Percentiles rank a stretch among this genome's conserved stretches.
phyloP scores from a whole-genome alignment of 108 stramenopile genomes.

The Nannochloropsis granulata region DNA sequence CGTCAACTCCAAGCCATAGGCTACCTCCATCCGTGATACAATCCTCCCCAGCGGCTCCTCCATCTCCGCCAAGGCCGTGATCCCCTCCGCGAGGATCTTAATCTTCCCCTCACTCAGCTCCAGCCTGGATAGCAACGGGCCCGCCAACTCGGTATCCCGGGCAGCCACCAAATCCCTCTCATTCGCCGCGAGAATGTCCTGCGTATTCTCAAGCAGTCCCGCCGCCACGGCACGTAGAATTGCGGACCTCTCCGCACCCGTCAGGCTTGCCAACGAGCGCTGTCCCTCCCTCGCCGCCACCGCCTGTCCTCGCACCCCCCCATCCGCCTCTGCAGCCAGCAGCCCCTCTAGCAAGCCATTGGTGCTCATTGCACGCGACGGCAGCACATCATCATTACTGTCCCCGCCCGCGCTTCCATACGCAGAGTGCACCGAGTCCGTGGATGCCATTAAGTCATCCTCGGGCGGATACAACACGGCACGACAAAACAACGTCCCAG shows the following conservation, averaged over 20 bases:
- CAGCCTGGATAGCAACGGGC: constrained; percentile 49
- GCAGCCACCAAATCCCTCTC: constrained; percentile 62
- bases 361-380: background rate
- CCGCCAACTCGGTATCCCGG: constrained; percentile 44
- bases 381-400: background rate
- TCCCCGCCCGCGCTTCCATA: background rate
- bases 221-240: constrained; percentile 65
- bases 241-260: constrained; percentile 44
- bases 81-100: constrained; percentile 61
- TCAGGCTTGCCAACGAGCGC: constrained; percentile 5
- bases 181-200: constrained; percentile 64
- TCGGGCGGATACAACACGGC: background rate
- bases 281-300: constrained; percentile 42
- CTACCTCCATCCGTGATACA: constrained; percentile 48
- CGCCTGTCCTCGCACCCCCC: constrained; percentile 43
- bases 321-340: background rate
- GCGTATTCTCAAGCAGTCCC: constrained; percentile 46
- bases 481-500: background rate
- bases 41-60: constrained; percentile 35
- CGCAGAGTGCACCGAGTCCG: background rate
- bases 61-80: constrained; percentile 28
- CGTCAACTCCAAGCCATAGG: constrained; percentile 68
- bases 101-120: constrained; percentile 75
- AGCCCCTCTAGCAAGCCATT: background rate
- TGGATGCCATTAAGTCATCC: background rate